phyloP scores from a whole-genome alignment of 2,329 filamentous ascomycete species.

The Phialemoniopsis sp. region DNA sequence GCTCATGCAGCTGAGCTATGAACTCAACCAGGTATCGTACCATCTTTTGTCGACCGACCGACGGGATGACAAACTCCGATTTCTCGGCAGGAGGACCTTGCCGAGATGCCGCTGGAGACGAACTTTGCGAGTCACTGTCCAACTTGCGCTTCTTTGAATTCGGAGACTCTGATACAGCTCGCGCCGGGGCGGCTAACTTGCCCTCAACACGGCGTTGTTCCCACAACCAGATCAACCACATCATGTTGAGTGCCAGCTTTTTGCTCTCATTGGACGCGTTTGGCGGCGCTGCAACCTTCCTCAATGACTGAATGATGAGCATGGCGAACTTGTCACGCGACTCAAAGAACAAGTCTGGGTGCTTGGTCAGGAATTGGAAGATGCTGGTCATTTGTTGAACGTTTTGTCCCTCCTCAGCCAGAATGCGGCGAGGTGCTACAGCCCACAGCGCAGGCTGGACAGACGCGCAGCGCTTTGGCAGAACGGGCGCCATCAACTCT shows the following conservation, averaged over 20 bases:
- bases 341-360: constrained; percentile 92
- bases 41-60: constrained; percentile 69
- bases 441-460: constrained; percentile 78
- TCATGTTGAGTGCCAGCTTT: constrained; percentile 84
- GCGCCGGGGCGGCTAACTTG: constrained; percentile 29
- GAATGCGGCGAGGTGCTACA: constrained; percentile 80
- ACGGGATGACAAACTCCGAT: constrained; percentile 64
- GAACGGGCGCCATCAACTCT: constrained; percentile 89
- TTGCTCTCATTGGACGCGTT: constrained; percentile 89
- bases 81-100: constrained; percentile 42
- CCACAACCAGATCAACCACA: constrained; percentile 89
- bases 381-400: constrained; percentile 95
- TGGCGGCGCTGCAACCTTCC: constrained; percentile 80
- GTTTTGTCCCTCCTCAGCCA: constrained; percentile 93
- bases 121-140: constrained; percentile 52
- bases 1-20: constrained; percentile 83
- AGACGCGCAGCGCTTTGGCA: constrained; percentile 76
- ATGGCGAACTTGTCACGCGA: constrained; percentile 86
- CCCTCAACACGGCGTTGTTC: constrained; percentile 77
- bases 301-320: constrained; percentile 81
- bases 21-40: constrained; percentile 95
- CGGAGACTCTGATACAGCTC: constrained; percentile 62
- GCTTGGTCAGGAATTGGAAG: constrained; percentile 91
- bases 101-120: constrained; percentile 49
- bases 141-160: constrained; percentile 71